A percentile compares a stretch with the other conserved stretches of the same genome.
phyloP scores from a whole-genome alignment of 169 alveolate genomes.

The Plasmodium relictum region DNA sequence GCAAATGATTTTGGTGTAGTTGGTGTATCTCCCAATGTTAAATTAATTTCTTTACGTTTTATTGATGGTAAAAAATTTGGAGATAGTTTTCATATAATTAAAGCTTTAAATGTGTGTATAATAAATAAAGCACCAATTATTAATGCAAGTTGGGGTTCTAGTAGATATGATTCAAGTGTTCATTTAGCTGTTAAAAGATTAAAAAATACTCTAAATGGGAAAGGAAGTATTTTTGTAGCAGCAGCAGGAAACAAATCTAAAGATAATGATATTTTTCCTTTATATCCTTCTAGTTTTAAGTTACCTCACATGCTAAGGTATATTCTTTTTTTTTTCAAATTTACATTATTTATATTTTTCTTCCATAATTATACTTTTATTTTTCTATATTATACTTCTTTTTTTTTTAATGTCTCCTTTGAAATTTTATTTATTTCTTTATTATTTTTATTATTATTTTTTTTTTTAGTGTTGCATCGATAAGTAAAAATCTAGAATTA shows the following conservation, averaged over 20 bases:
- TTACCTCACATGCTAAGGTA: conserved; percentile 62
- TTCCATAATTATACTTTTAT: background rate
- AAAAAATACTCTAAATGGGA: conserved; percentile 54
- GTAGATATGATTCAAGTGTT: conserved; percentile 29
- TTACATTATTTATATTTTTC: no score
- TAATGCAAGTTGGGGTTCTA: conserved; percentile 77
- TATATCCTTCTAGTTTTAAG: conserved; percentile 50
- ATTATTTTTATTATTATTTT: background rate
- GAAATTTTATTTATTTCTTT: background rate
- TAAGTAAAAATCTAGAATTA: conserved; percentile 53
- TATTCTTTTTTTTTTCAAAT: background rate
- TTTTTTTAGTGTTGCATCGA: conserved; percentile 59
- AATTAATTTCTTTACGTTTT: conserved; percentile 66
- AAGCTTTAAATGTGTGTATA: conserved; percentile 70
- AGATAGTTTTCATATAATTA: conserved; percentile 70
- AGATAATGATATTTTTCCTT: conserved; percentile 36
- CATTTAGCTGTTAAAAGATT: conserved; percentile 42
- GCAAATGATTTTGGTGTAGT: conserved; percentile 64
- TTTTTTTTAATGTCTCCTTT: background rate
- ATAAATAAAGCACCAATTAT: conserved; percentile 65
- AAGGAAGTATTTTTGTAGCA: conserved; percentile 48
- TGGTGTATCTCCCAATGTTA: conserved; percentile 73
- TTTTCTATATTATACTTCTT: background rate
- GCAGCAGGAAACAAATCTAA: conserved; percentile 68
- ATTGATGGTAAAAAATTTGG: conserved; percentile 61